phyloP scores from a whole-genome alignment of 1,284 basidiomycete species.

The Austroboletus olivaceoglutinosus region DNA sequence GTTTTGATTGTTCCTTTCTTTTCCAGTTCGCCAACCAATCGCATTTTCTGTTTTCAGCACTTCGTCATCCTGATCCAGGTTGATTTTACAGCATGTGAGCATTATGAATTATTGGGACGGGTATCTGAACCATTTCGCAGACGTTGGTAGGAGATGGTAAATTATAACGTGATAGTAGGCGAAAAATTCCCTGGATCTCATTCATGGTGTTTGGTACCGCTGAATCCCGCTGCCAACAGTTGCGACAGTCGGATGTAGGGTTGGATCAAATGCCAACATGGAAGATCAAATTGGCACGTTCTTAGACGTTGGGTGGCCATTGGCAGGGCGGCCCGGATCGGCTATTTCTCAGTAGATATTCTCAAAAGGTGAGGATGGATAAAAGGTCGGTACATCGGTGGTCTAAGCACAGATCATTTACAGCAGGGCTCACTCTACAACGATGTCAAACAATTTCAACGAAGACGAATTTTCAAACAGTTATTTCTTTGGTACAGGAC shows the following conservation, averaged over 20 bases:
- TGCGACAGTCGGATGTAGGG: background rate
- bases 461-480: background rate
- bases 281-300: background rate
- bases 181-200: background rate
- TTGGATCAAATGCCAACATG: too few relatives aligned
- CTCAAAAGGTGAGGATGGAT: background rate
- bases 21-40: slow-evolving; percentile 1
- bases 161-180: background rate
- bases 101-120: background rate
- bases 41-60: too few relatives aligned
- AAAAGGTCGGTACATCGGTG: slow-evolving; percentile 12
- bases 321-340: slow-evolving; percentile 10
- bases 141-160: slow-evolving; percentile 12
- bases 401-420: background rate
- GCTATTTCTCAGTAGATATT: background rate
- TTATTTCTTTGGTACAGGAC: background rate
- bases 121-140: background rate
- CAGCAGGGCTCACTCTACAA: background rate
- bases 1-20: slow-evolving; percentile 4
- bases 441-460: slow-evolving; percentile 7
- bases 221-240: too few relatives aligned
- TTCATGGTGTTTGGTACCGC: background rate
- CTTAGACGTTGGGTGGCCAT: background rate
- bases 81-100: background rate
- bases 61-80: background rate